phyloP scores from a whole-genome alignment of 1,139 yeast species.

The Pneumocystis jirovecii region DNA sequence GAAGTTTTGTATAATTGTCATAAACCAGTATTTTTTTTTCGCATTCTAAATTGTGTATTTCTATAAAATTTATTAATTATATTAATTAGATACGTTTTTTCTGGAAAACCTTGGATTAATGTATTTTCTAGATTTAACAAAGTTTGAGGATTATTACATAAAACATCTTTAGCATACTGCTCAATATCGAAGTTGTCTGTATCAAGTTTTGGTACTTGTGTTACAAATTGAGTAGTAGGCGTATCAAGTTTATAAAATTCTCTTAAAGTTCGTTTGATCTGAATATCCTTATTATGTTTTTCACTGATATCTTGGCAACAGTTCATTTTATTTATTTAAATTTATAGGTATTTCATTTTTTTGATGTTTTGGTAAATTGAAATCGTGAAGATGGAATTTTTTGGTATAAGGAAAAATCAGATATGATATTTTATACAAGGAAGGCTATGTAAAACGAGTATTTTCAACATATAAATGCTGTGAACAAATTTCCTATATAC shows the following conservation, averaged over 20 bases:
- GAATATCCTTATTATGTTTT: neutral
- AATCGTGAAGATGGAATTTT: neutral
- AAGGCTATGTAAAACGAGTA: neutral
- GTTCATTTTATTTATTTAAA: neutral
- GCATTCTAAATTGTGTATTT: neutral
- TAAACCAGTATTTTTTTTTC: neutral
- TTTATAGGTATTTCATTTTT: neutral
- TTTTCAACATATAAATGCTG: neutral
- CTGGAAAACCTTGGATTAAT: neutral
- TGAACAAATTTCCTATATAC: neutral
- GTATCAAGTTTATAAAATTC: constrained; percentile 1
- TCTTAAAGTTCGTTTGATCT: neutral
- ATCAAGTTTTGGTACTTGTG: neutral
- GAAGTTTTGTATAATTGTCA: neutral
- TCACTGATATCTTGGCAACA: neutral
- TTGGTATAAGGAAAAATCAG: neutral
- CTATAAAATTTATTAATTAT: neutral
- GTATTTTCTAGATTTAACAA: neutral
- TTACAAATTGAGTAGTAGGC: neutral
- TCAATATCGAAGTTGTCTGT: neutral
- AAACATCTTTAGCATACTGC: neutral
- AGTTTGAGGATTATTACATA: neutral
- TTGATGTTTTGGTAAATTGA: neutral
- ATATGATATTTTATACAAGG: neutral
- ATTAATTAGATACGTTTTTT: neutral